Evolutionary conservation across 257 asterid species (phyloP).

Genomic region (Petrea volubilis): DNA sequence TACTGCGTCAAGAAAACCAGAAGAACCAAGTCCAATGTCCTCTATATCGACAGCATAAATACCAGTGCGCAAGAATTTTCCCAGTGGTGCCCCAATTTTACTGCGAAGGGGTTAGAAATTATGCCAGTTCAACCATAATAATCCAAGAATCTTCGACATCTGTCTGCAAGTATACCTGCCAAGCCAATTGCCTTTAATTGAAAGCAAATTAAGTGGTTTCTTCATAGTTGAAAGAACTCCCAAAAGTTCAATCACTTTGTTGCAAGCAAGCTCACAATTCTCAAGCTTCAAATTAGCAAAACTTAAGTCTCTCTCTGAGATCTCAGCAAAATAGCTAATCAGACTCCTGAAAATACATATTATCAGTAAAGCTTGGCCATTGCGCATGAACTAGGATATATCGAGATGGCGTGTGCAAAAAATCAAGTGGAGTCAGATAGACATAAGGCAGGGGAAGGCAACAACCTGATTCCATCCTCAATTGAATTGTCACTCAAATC

Average conservation of each 20-base stretch:
- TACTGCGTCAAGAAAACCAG: constrained; percentile 62
- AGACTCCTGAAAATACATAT: constrained; percentile 54
- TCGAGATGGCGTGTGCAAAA: not conserved
- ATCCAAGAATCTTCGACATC: constrained; percentile 6
- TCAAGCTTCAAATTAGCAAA: constrained; percentile 76
- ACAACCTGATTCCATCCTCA: constrained; percentile 78
- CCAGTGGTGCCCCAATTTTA: constrained; percentile 66
- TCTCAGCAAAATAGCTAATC: constrained; percentile 58
- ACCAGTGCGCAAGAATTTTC: constrained; percentile 63
- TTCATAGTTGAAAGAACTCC: constrained; percentile 63
- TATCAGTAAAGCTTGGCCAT: constrained; percentile 1
- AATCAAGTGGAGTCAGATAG: constrained; percentile 15
- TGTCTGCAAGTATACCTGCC: constrained; percentile 66
- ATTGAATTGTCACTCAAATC: constrained; percentile 86
- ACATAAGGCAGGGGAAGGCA: constrained; percentile 11
- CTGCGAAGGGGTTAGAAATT: constrained; percentile 42
- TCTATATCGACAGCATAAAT: constrained; percentile 61
- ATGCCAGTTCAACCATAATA: constrained; percentile 9
- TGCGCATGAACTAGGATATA: not conserved
- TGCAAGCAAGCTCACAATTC: constrained; percentile 72
- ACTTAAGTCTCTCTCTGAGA: constrained; percentile 43
- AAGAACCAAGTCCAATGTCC: constrained; percentile 72
- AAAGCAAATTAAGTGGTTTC: constrained; percentile 66
- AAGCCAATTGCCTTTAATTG: constrained; percentile 74
- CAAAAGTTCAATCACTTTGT: constrained; percentile 59